A percentile compares a stretch with the other conserved stretches of the same genome.
Evolutionary conservation across 2,329 filamentous ascomycete species (phyloP).

Genomic region (Celoporthe dispersa): DNA sequence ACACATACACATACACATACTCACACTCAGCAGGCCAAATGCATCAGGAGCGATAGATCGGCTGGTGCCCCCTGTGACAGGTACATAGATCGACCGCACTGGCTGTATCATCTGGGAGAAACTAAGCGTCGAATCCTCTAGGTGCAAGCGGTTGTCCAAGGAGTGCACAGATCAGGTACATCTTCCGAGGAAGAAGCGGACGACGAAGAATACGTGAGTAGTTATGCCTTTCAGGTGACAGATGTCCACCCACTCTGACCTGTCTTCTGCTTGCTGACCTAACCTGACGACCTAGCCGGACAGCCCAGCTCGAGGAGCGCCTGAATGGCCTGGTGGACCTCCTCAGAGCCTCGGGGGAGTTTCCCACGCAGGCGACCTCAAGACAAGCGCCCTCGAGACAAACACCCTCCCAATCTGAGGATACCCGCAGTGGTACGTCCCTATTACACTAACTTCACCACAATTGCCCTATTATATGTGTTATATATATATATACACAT

Average conservation of each 20-base stretch:
- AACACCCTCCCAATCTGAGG: background rate
- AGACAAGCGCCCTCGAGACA: too few species aligned
- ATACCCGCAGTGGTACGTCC: constrained; percentile 11
- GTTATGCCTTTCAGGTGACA: background rate
- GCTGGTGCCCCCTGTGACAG: constrained; percentile 32
- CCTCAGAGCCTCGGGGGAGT: constrained; percentile 48
- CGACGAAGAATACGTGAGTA: constrained; percentile 55
- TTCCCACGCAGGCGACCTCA: constrained; percentile 30
- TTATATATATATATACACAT: too few species aligned
- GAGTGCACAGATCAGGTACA: constrained; percentile 53
- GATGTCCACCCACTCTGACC: background rate
- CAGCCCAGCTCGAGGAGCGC: constrained; percentile 54
- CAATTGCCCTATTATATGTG: background rate
- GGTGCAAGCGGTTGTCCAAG: constrained; percentile 54
- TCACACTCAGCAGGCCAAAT: constrained; percentile 24
- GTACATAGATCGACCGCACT: constrained; percentile 32
- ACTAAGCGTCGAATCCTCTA: constrained; percentile 32
- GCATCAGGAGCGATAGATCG: constrained; percentile 17
- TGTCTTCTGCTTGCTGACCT: constrained; percentile 13
- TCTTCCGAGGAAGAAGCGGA: constrained; percentile 56
- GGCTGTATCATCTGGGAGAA: background rate
- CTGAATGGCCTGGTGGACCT: constrained; percentile 55
- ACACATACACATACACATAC: background rate
- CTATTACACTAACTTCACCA: too few species aligned
- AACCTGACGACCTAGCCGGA: constrained; percentile 42